Percentiles rank a stretch among this genome's conserved stretches.
Conservation (phyloP, 1,284 basidiomycete species). For the Mycosarcoma maydis region DNA sequence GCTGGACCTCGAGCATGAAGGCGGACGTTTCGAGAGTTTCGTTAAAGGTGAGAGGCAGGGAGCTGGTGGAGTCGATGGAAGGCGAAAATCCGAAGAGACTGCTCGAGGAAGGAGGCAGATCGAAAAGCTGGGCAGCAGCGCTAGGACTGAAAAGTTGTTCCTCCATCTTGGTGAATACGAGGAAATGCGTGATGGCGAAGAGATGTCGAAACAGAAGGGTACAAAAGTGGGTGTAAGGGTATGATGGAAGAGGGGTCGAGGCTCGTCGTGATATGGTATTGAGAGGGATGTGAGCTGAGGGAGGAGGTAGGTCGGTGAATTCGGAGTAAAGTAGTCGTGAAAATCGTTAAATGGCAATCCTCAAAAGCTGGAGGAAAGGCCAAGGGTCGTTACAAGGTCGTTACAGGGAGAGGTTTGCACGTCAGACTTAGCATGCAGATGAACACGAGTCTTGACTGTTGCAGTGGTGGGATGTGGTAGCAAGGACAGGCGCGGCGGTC, state of each 20-base stretch:
- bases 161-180: too few relatives aligned
- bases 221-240: too few relatives aligned
- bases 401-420: slow-evolving; percentile 22
- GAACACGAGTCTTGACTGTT: slow-evolving; percentile 6
- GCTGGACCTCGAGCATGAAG: slow-evolving; percentile 47
- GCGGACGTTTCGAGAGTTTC: slow-evolving; percentile 29
- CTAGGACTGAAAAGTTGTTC: slow-evolving; percentile 50
- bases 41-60: slow-evolving; percentile 39
- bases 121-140: slow-evolving; percentile 34
- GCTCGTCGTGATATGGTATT: too few relatives aligned
- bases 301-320: background rate
- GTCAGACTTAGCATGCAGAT: slow-evolving; percentile 33
- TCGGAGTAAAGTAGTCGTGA: slow-evolving; percentile 9
- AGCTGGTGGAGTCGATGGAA: slow-evolving; percentile 35
- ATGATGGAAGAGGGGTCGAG: background rate
- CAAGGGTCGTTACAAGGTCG: slow-evolving; percentile 42
- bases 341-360: slow-evolving; percentile 27
- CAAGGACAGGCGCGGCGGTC: slow-evolving; percentile 10
- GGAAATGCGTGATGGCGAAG: slow-evolving; percentile 5
- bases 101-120: slow-evolving; percentile 25
- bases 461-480: background rate
- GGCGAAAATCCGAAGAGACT: slow-evolving; percentile 45
- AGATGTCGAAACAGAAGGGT: too few relatives aligned
- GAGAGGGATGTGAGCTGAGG: slow-evolving; percentile 1
- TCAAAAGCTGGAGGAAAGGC: slow-evolving; percentile 6